Conservation (phyloP, 495 filamentous ascomycete genomes). For the Daldinia bambusicola region DNA sequence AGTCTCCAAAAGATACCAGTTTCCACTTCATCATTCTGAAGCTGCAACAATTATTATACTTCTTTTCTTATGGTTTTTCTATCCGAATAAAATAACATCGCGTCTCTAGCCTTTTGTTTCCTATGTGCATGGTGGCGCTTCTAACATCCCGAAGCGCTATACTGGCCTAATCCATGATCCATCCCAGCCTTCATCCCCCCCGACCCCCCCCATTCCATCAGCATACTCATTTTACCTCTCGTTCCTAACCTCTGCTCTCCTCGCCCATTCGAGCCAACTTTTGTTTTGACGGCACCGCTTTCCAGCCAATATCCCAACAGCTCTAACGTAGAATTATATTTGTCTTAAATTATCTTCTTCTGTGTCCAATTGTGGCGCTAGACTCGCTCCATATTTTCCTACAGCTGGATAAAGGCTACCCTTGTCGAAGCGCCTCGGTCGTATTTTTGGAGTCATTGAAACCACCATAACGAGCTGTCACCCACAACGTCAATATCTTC, state of each 20-base stretch:
- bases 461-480: conserved; percentile 2
- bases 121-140: background rate
- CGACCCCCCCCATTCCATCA: background rate
- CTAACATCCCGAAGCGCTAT: background rate
- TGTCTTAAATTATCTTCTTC: background rate
- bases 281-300: background rate
- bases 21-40: conserved; percentile 5
- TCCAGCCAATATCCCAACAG: background rate
- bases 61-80: background rate
- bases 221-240: background rate
- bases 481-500: background rate
- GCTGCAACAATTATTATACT: background rate
- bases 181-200: conserved; percentile 2
- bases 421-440: conserved; percentile 5
- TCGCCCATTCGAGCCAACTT: background rate
- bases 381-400: background rate
- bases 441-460: conserved; percentile 6
- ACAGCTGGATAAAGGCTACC: conserved; percentile 12
- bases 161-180: background rate
- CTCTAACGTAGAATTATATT: background rate
- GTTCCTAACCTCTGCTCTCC: background rate
- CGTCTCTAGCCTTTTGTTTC: background rate
- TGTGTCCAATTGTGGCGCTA: background rate
- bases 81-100: background rate
- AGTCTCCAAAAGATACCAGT: conserved; percentile 1